phyloP scores from a whole-genome alignment of 371 early-diverging fungal genomes.

The Batkoa obscura region DNA sequence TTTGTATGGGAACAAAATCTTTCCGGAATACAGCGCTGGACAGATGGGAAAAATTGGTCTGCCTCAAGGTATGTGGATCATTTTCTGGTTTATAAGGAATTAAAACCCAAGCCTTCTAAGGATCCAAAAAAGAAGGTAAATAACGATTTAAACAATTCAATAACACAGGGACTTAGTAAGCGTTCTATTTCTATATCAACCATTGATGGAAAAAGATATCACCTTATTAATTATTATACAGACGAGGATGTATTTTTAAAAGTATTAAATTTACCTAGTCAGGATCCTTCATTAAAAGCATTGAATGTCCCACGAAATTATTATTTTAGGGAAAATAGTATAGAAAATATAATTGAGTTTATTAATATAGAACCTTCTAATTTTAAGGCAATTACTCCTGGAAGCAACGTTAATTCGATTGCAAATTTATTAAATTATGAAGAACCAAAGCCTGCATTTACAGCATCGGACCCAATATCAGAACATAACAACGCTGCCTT shows the following conservation, averaged over 20 bases:
- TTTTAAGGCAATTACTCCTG: no score
- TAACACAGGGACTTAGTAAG: neutral
- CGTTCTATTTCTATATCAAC: neutral
- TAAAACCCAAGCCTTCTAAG: constrained; percentile 21
- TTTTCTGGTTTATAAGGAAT: constrained; percentile 56
- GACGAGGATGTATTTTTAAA: neutral
- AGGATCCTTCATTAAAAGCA: neutral
- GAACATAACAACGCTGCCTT: no score
- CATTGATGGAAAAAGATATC: neutral
- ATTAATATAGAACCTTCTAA: no score
- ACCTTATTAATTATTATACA: neutral
- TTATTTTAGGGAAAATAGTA: neutral
- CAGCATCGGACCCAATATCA: no score
- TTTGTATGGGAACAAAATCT: constrained; percentile 67
- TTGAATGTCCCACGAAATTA: constrained; percentile 2
- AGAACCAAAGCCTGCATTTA: no score
- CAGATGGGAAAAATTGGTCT: constrained; percentile 70
- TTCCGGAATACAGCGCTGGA: constrained; percentile 74
- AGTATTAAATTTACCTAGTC: neutral
- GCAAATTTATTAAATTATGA: no score
- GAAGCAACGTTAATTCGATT: no score
- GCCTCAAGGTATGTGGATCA: constrained; percentile 61
- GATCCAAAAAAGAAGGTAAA: constrained; percentile 7
- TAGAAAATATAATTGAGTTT: no score
- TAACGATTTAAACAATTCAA: no score